Base-by-base conservation (phyloP, 805 yeast species). In the Candida khao-thaluensis region DNA sequence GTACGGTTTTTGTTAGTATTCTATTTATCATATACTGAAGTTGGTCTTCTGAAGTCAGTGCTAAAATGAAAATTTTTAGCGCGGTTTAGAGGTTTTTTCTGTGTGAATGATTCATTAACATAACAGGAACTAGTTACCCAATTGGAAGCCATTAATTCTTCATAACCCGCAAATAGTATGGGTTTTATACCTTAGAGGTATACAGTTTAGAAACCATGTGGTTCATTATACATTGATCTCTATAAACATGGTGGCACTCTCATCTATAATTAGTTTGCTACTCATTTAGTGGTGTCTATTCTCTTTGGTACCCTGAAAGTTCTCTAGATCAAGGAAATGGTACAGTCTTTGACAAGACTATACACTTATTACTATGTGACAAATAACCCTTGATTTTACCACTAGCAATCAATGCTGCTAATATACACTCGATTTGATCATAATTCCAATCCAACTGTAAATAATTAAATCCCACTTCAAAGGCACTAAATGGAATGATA, bases 311-410 rank as follows among this genome's bases (percentile, higher is more conserved):
- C n/a, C n/a, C n/a, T n/a, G n/a, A n/a, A n/a, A n/a, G 30, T 27
- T 27, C 15, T 25, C 6, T 25, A 11, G 10, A 25, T 25, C 15
- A 37, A 2, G 50, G 50, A 30, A 88, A 88, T 2, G 95, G 81
- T 17, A 77, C 77, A 12, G 69, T 75, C 57, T 83, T 86, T 56
- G 93, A 81, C 40, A 88, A 60, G 7, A 89, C 96, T 14, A 86
- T 66, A 36, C 85, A 83, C 28, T 77, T 66, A 52, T 85, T 80
- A 3, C 81, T 74, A 54, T 87, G 93, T 4, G 95, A 84, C 11
- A 89, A 59, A 57, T 89, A 89, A 0, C 96, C 96, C 59, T 84
- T 87, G 33, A 88, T 64, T 41, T 58, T 64, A 7, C 82, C 82
- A 36, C 64, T 62, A 37, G 71, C 68, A 14, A 89, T 85, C 51